A percentile compares a stretch with the other conserved stretches of the same genome.
phyloP scores from a whole-genome alignment of 768 basidiomycete species.

The Wakefieldia striispora region DNA sequence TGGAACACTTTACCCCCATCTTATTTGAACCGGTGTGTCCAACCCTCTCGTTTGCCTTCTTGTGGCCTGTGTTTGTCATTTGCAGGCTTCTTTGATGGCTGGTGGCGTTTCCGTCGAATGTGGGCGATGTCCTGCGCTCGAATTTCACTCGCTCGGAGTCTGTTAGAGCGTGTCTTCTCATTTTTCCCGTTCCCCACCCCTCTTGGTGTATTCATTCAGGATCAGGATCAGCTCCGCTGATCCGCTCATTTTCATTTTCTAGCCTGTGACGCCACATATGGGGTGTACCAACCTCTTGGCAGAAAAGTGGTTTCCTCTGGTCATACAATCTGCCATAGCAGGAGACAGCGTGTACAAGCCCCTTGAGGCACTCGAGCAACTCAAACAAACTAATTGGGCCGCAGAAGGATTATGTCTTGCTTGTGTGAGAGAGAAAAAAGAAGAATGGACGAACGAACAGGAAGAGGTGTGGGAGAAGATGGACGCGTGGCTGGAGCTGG shows the following conservation, averaged over 20 bases:
- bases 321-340: constrained; percentile 65
- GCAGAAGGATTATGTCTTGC: constrained; percentile 54
- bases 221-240: constrained; percentile 1
- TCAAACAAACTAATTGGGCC: constrained; percentile 60
- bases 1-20: constrained; percentile 68
- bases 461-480: constrained; percentile 55
- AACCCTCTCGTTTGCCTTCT: neutral
- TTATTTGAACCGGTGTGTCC: constrained; percentile 59
- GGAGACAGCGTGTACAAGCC: constrained; percentile 66
- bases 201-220: neutral
- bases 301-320: constrained; percentile 66
- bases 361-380: constrained; percentile 63
- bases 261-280: constrained; percentile 66
- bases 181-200: neutral
- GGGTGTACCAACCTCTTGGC: constrained; percentile 70
- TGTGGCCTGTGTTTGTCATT: neutral
- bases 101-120: neutral
- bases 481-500: constrained; percentile 51
- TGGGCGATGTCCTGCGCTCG: neutral
- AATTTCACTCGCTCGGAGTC: too few species aligned
- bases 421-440: constrained; percentile 57
- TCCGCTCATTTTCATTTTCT: neutral
- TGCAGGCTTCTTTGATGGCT: neutral
- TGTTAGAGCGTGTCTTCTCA: neutral
- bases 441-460: constrained; percentile 68